phyloP scores from a whole-genome alignment of 208 protist genomes.

The Trypanosoma cruzi region DNA sequence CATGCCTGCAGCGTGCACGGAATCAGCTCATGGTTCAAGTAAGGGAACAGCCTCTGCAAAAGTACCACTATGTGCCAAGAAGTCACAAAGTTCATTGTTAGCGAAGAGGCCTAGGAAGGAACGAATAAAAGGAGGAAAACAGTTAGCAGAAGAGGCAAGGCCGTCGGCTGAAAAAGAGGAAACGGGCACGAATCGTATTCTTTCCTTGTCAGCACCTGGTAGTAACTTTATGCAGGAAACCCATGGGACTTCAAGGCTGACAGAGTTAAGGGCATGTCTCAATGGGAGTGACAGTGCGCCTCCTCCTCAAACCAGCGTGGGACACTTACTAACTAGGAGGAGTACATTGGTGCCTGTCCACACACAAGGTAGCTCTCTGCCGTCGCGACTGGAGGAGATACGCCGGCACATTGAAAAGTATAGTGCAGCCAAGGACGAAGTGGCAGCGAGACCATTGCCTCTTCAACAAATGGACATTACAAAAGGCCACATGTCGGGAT shows the following conservation, averaged over 20 bases:
- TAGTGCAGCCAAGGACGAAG: not conserved
- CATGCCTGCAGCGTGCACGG: not conserved
- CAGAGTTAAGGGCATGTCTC: not conserved
- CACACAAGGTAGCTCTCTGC: not conserved
- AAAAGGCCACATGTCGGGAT: not conserved
- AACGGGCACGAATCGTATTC: not conserved
- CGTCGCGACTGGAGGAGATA: not conserved
- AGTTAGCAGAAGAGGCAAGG: not conserved
- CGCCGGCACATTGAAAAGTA: conserved; percentile 4
- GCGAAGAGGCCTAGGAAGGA: not conserved
- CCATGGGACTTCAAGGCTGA: not conserved
- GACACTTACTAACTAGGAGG: not conserved
- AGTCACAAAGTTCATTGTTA: not conserved
- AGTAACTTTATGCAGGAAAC: not conserved
- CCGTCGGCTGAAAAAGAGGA: not conserved
- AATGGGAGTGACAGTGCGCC: not conserved
- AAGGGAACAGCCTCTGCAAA: not conserved
- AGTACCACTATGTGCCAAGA: not conserved
- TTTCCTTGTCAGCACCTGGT: not conserved
- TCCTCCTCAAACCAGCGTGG: not conserved
- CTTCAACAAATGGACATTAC: not conserved
- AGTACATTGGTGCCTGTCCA: not conserved
- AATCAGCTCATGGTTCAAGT: not conserved
- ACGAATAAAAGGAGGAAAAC: not conserved
- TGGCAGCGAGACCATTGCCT: not conserved